Conservation (phyloP, 2,329 filamentous ascomycete species). For the Aspergillus quadricinctus region DNA sequence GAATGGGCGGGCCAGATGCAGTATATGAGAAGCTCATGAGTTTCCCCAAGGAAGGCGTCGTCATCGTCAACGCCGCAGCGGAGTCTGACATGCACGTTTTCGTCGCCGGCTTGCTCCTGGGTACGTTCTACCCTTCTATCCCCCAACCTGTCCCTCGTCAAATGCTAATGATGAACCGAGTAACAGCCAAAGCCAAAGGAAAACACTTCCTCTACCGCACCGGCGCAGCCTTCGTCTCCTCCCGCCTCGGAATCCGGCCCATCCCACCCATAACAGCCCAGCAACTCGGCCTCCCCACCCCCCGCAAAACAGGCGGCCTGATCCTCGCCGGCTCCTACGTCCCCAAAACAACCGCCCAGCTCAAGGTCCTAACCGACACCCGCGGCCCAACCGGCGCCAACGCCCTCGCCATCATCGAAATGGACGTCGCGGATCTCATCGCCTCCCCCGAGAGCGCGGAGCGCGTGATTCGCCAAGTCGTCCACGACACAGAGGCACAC, state of each 20-base stretch:
- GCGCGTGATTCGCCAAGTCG: conserved; percentile 20
- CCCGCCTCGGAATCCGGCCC: conserved; percentile 49
- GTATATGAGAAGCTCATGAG: conserved; percentile 41
- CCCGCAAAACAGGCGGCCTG: conserved; percentile 43
- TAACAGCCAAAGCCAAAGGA: conserved; percentile 31
- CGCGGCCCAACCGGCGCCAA: conserved; percentile 28
- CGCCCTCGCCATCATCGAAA: conserved; percentile 43
- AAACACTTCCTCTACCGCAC: conserved; percentile 46
- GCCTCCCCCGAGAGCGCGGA: conserved; percentile 26
- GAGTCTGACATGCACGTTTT: conserved; percentile 56
- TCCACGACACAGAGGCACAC: conserved; percentile 35
- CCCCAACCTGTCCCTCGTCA: not conserved
- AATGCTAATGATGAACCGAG: not conserved
- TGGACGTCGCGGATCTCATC: conserved; percentile 49
- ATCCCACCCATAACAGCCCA: conserved; percentile 49
- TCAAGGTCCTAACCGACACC: conserved; percentile 40
- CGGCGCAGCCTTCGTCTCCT: conserved; percentile 46
- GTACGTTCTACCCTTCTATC: conserved; percentile 14
- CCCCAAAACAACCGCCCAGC: conserved; percentile 55
- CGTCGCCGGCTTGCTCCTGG: conserved; percentile 45
- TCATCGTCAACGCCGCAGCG: conserved; percentile 52
- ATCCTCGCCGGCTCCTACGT: conserved; percentile 57
- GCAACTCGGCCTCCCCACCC: conserved; percentile 38
- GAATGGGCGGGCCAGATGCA: conserved; percentile 41
- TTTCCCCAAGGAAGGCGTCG: conserved; percentile 37